Conservation (phyloP, 768 basidiomycete species). For the Podaxis mareebaensis region DNA sequence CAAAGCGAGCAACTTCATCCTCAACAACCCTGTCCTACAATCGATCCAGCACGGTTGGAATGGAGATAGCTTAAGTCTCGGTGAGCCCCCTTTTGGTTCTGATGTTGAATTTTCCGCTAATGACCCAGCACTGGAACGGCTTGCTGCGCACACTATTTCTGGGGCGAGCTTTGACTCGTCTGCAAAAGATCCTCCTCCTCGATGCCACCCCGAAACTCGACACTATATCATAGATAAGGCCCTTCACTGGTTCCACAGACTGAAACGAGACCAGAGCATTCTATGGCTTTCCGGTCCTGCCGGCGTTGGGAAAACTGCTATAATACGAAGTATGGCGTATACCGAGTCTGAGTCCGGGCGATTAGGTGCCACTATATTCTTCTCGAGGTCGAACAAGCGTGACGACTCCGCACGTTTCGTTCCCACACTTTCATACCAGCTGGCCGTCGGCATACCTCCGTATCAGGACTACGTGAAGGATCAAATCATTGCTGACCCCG, state of each 20-base stretch:
- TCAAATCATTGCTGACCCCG: background rate
- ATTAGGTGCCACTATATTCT: slow-evolving; percentile 5
- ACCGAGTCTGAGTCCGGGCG: background rate
- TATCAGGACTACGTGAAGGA: background rate
- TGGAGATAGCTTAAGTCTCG: background rate
- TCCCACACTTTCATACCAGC: background rate
- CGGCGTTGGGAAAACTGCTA: slow-evolving; percentile 9
- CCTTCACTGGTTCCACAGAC: background rate
- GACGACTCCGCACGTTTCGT: background rate
- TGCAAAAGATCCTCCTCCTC: background rate
- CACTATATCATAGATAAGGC: background rate
- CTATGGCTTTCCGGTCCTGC: slow-evolving; percentile 9
- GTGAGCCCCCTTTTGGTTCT: too few species aligned
- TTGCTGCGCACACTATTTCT: background rate
- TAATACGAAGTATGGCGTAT: background rate
- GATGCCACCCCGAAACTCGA: slow-evolving; percentile 6
- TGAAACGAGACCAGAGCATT: background rate
- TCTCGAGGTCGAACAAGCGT: background rate
- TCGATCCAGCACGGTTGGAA: background rate
- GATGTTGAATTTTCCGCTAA: too few species aligned
- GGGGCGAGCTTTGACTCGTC: background rate
- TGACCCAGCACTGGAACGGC: too few species aligned
- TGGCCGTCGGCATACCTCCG: background rate
- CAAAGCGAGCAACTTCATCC: background rate
- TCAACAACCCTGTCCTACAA: background rate